Evolutionary conservation across 345 rosid species (phyloP).

Genomic region (Ailanthus altissimus): DNA sequence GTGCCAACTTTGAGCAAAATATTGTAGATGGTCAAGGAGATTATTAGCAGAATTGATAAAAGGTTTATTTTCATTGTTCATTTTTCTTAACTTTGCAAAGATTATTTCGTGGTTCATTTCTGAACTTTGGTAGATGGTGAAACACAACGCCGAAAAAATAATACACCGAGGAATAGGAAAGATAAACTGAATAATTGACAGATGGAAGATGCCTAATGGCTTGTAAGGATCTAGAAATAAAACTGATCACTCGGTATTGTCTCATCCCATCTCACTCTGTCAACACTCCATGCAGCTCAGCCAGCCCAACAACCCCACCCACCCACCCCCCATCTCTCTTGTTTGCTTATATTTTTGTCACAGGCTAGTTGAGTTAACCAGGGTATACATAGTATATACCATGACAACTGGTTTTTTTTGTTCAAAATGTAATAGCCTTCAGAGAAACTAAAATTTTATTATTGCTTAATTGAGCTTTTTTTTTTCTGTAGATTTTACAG

Average conservation of each 20-base stretch:
- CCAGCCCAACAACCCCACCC: too few relatives aligned
- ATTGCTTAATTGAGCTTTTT: conserved; percentile 11
- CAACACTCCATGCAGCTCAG: not conserved
- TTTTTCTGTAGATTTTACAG: conserved; percentile 71
- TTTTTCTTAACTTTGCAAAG: too few relatives aligned
- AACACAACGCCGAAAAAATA: too few relatives aligned
- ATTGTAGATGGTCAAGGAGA: not conserved
- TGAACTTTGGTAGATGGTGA: too few relatives aligned
- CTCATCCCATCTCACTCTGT: not conserved
- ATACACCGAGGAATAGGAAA: not conserved
- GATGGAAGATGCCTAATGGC: not conserved
- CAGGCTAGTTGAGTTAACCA: not conserved
- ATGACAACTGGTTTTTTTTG: not conserved
- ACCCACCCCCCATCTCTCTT: too few relatives aligned
- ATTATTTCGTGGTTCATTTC: not conserved
- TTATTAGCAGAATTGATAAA: not conserved
- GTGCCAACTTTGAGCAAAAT: not conserved
- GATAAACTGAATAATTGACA: not conserved
- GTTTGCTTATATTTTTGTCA: too few relatives aligned
- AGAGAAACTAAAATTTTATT: conserved; percentile 4
- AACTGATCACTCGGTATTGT: not conserved
- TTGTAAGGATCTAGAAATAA: not conserved
- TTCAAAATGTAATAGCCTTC: not conserved
- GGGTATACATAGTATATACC: not conserved
- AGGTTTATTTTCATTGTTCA: too few relatives aligned